Percentiles rank a stretch among this genome's conserved stretches.
phyloP scores from a whole-genome alignment of 2,329 filamentous ascomycete species.

The Calonectria crousiana region DNA sequence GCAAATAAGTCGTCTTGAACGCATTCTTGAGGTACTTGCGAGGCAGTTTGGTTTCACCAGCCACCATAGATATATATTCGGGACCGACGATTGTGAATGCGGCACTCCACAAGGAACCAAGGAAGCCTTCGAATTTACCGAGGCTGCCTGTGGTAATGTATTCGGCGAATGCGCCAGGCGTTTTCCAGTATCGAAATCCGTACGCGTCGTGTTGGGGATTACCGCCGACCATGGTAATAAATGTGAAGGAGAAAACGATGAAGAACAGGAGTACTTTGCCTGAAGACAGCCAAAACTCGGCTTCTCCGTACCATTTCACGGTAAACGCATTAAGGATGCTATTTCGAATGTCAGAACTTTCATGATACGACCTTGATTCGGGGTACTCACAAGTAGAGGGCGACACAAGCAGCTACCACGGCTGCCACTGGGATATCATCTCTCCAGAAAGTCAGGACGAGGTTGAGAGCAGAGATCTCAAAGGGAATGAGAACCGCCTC shows the following conservation, averaged over 20 bases:
- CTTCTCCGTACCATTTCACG: constrained; percentile 31
- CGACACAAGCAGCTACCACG: constrained; percentile 26
- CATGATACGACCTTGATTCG: no score
- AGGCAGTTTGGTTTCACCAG: constrained; percentile 30
- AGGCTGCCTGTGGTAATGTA: constrained; percentile 25
- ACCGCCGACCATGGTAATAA: constrained; percentile 29
- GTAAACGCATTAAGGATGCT: constrained; percentile 29
- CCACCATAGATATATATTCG: constrained; percentile 65
- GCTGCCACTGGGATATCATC: constrained; percentile 31
- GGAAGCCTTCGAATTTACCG: constrained; percentile 28
- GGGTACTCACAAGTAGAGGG: constrained; percentile 24
- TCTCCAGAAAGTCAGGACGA: constrained; percentile 29
- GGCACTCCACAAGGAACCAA: constrained; percentile 26
- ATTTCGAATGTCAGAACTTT: neutral
- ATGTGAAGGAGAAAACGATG: constrained; percentile 31
- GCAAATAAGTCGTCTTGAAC: constrained; percentile 29
- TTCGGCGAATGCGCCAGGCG: constrained; percentile 28
- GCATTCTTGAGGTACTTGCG: constrained; percentile 31
- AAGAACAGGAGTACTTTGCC: constrained; percentile 31
- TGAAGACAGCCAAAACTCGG: constrained; percentile 28
- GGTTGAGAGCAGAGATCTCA: constrained; percentile 30
- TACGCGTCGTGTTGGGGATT: constrained; percentile 29
- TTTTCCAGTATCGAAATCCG: constrained; percentile 31
- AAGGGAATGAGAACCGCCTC: constrained; percentile 29
- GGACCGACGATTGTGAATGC: constrained; percentile 72